phyloP scores from a whole-genome alignment of 495 filamentous ascomycete species.

The Penicillium macrosclerotiorum region DNA sequence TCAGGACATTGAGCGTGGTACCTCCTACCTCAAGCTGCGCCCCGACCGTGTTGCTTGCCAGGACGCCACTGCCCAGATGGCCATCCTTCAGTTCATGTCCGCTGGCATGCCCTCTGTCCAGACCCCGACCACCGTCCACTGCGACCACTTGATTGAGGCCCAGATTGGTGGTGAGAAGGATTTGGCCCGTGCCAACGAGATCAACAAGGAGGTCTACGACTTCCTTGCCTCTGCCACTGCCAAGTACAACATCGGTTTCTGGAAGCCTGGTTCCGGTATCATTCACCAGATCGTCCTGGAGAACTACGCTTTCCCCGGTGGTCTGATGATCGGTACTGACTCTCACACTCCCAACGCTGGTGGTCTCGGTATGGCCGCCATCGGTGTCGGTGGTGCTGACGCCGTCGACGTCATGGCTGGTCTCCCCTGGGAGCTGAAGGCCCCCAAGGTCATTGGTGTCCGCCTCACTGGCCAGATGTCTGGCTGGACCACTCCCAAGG shows the following conservation, averaged over 20 bases:
- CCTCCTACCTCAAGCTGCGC: conserved; percentile 91
- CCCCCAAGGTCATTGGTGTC: conserved; percentile 95
- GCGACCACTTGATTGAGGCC: conserved; percentile 98
- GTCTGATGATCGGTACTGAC: conserved; percentile 96
- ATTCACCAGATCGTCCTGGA: conserved; percentile 98
- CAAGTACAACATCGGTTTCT: conserved; percentile 99
- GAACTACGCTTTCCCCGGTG: conserved; percentile 99
- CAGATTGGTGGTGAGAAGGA: conserved; percentile 93
- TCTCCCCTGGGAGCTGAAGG: conserved; percentile 97
- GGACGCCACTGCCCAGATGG: conserved; percentile 99
- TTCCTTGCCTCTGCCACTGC: conserved; percentile 93
- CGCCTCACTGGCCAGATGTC: conserved; percentile 85
- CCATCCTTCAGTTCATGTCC: conserved; percentile 99
- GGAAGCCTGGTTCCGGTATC: conserved; percentile 97
- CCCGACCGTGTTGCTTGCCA: conserved; percentile 99
- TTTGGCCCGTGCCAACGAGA: conserved; percentile 82
- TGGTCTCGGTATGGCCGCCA: conserved; percentile 93
- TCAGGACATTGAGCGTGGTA: conserved; percentile 93
- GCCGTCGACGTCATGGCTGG: conserved; percentile 98
- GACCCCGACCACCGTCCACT: conserved; percentile 96
- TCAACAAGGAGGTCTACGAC: conserved; percentile 99
- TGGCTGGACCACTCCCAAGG: conserved; percentile 95
- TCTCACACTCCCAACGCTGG: conserved; percentile 98
- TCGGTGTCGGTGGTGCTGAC: conserved; percentile 98
- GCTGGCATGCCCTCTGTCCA: conserved; percentile 93